Evolutionary conservation across 306 rosid genomes (phyloP), one percentile per base, ranked within the genome.

Genomic region (Quercus mongolica): DNA sequence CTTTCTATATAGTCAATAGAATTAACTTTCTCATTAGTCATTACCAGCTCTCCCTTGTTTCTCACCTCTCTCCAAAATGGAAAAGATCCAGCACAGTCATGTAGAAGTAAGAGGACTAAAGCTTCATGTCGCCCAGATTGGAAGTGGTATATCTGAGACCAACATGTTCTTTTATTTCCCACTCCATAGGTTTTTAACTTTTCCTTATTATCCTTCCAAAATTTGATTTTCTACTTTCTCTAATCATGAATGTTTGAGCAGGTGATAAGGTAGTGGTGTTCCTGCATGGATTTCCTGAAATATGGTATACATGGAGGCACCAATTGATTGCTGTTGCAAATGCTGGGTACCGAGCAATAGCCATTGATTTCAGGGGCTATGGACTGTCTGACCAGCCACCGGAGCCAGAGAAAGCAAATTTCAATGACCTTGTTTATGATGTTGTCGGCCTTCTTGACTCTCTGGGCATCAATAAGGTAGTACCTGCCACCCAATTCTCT

Each of bases 271-370:
- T 82, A 67, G 97, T 92, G 81, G 23, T 92, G 8, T 90, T 92
- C 88, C 68, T 92, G 51, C 97, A 90, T 73, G 97, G 97, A 61
- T 92, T 90, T 71, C 97, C 93, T 38, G 97, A 92, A 77, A 89
- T 90, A 55, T 92, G 95, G 95, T 92, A 92, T 51, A 76, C 95
- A 59, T 92, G 95, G 93, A 88, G 93, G 82, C 80, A 89, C 86
- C 97, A 92, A 71, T 82, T 92, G 95, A 74, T 89, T 54, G 89
- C 87, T 67, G 86, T 76, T n/a, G 97, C 93, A 73, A 79, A 83
- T 77, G 83, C 85, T 6, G 97, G 97, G 41, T 87, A 89, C 54
- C 80, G 92, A 12, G 95, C 93, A 2, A 82, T 92, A 59, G 90
- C 97, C 75, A 41, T 86, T 8, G 97, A 92, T 78, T 87, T 88